These are phyloP conservation scores for Trametes villosa DNA, from an alignment of 768 basidiomycete genomes.

Conservation along the genomic window DNA sequence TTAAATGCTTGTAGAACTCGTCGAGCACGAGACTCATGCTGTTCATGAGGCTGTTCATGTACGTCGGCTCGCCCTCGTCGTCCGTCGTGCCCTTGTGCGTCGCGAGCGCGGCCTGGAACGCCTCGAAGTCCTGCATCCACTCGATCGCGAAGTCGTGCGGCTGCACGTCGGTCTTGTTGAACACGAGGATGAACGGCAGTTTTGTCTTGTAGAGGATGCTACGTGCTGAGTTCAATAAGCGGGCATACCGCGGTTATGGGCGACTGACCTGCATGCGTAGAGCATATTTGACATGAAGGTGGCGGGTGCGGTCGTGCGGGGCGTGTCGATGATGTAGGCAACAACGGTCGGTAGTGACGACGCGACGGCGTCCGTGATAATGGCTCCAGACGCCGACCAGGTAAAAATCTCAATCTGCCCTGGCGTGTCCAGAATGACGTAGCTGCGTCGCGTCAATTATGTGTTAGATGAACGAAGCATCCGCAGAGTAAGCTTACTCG, in stretches of 20 bases:
- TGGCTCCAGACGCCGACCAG: conserved; percentile 98
- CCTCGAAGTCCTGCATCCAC: conserved; percentile 99
- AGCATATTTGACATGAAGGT: conserved; percentile 99
- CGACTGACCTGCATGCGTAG: conserved; percentile 89
- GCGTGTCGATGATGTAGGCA: conserved; percentile 97
- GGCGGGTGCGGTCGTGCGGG: conserved; percentile 89
- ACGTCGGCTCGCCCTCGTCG: conserved; percentile 89
- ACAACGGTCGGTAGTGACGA: conserved; percentile 92
- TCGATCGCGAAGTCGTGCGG: conserved; percentile 90
- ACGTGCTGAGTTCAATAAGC: not conserved
- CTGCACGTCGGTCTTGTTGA: conserved; percentile 97
- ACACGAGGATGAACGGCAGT: conserved; percentile 94
- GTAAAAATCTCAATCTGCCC: conserved; percentile 99
- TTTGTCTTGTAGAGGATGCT: conserved; percentile 99
- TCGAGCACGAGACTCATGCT: conserved; percentile 98
- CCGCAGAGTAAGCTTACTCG: conserved; percentile 59
- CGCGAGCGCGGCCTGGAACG: conserved; percentile 87
- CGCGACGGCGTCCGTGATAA: conserved; percentile 97
- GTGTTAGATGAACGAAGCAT: not conserved
- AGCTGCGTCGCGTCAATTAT: conserved; percentile 49
- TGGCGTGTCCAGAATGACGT: conserved; percentile 95
- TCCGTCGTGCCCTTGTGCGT: conserved; percentile 68
- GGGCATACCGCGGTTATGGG: not conserved
- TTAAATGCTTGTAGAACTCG: conserved; percentile 96
- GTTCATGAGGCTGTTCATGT: conserved; percentile 99